Conservation (phyloP, 306 rosid species). For the Prunus persica region Prunus_persica_NCBIv2 NC_034014.1:25752001-25752500, state of each 20-base stretch:
- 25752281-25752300: conserved; percentile 96
- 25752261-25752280: conserved; percentile 95
- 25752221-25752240: conserved; percentile 89
- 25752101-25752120: conserved; percentile 83
- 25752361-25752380: not conserved
- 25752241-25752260: conserved; percentile 92
- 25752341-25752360: conserved; percentile 6
- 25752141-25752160: conserved; percentile 90
- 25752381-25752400: not conserved
- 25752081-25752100: conserved; percentile 68
- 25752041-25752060: conserved; percentile 71
- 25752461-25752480: conserved; percentile 96
- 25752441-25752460: conserved; percentile 70
- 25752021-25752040: conserved; percentile 52
- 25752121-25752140: conserved; percentile 92
- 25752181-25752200: conserved; percentile 91
- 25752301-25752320: conserved; percentile 78
- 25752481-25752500: conserved; percentile 80
- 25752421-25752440: not conserved
- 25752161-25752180: conserved; percentile 98
- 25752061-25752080: conserved; percentile 78
- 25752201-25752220: conserved; percentile 99
- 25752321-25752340: conserved; percentile 54
- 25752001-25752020: conserved; percentile 76
- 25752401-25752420: not conserved